Conservation (phyloP, 176 grass and related monocot species). For the Stipa capillata region DNA sequence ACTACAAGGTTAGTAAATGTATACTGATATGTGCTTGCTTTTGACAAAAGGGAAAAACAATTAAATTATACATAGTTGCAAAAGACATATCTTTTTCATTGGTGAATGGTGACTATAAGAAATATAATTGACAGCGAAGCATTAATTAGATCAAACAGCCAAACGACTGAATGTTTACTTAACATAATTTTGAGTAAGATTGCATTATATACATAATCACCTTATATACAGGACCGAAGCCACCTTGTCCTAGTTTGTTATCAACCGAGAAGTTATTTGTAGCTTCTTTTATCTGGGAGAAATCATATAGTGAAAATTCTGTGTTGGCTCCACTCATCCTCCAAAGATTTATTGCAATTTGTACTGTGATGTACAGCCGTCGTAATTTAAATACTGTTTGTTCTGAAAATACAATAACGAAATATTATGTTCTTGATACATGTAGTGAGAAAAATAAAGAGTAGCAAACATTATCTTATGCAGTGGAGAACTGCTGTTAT, state of each 20-base stretch:
- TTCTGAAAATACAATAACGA: constrained; percentile 11
- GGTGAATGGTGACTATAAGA: not conserved
- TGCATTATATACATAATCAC: constrained; percentile 11
- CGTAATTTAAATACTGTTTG: not conserved
- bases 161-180: not conserved
- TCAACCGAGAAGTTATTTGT: constrained; percentile 37
- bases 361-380: not conserved
- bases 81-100: not conserved
- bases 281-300: not conserved
- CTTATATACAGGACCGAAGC: constrained; percentile 67
- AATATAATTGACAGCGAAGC: not conserved
- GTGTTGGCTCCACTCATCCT: not conserved
- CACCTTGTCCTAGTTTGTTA: constrained; percentile 62
- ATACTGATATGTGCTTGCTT: not conserved
- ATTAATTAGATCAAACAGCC: not conserved
- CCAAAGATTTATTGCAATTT: not conserved
- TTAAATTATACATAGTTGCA: not conserved
- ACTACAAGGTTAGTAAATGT: not conserved
- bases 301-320: constrained; percentile 6
- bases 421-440: not conserved
- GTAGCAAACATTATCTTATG: not conserved
- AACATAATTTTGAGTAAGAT: not conserved
- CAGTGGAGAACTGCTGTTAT: not conserved
- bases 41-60: not conserved
- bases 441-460: not conserved